Conservation (phyloP, 345 rosid genomes). For the Sisymbrium irio region DNA sequence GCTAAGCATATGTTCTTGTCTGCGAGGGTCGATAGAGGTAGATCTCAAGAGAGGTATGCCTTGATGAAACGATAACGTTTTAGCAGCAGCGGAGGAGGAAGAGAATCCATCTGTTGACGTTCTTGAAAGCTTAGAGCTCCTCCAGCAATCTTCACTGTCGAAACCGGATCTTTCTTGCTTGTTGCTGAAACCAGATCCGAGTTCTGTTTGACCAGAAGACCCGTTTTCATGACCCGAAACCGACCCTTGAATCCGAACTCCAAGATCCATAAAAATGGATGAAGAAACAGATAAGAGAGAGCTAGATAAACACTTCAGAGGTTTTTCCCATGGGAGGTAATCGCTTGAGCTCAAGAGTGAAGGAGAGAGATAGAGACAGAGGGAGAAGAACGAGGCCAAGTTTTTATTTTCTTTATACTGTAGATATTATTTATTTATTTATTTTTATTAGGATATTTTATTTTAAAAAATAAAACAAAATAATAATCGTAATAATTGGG, state of each 20-base stretch:
- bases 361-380: conserved; percentile 22
- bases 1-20: conserved; percentile 54
- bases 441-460: neutral
- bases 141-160: conserved; percentile 46
- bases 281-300: conserved; percentile 20
- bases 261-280: conserved; percentile 57
- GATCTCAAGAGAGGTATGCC: conserved; percentile 53
- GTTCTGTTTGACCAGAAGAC: conserved; percentile 34
- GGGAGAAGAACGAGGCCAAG: conserved; percentile 29
- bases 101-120: conserved; percentile 36
- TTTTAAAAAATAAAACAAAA: neutral
- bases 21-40: conserved; percentile 40
- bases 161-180: conserved; percentile 51
- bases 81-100: conserved; percentile 6
- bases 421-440: conserved; percentile 18
- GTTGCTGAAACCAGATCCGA: conserved; percentile 45
- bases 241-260: conserved; percentile 50
- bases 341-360: conserved; percentile 36
- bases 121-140: conserved; percentile 42
- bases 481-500: conserved; percentile 27
- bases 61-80: conserved; percentile 50
- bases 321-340: conserved; percentile 40
- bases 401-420: conserved; percentile 27
- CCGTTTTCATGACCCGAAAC: conserved; percentile 44
- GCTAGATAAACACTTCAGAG: conserved; percentile 37